A percentile compares a stretch with the other conserved stretches of the same genome.
Evolutionary conservation across 495 filamentous ascomycete species (phyloP).

Genomic region (Xanthoparmelia taractica): DNA sequence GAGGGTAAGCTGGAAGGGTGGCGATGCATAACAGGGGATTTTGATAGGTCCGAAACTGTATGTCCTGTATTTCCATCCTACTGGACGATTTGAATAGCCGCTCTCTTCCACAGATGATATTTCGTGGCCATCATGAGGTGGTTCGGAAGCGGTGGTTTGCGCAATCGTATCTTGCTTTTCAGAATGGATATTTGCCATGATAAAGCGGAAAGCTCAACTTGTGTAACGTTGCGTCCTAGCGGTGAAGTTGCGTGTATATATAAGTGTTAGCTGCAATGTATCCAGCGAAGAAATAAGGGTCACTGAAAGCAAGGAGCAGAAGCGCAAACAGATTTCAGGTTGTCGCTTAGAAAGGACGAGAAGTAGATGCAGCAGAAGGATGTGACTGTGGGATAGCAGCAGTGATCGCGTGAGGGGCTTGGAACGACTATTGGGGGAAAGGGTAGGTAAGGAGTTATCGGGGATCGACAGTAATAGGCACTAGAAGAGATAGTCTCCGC

Average conservation of each 20-base stretch:
- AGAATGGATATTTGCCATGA: background rate
- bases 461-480: background rate
- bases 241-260: background rate
- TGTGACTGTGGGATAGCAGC: background rate
- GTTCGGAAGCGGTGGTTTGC: background rate
- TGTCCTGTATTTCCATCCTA: constrained; percentile 46
- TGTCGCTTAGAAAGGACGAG: background rate
- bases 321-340: too few relatives aligned
- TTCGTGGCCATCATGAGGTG: background rate
- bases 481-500: constrained; percentile 13
- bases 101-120: constrained; percentile 4
- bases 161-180: constrained; percentile 3
- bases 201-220: background rate
- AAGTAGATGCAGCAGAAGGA: background rate
- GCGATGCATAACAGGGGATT: constrained; percentile 65
- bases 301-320: background rate
- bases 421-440: too few relatives aligned
- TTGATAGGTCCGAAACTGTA: constrained; percentile 40
- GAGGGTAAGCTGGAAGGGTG: constrained; percentile 45
- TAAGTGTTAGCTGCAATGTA: background rate
- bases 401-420: background rate
- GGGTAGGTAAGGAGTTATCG: background rate
- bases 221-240: background rate
- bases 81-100: constrained; percentile 17
- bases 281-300: background rate